phyloP scores from a whole-genome alignment of 139 green algal species.

The Chara braunii region DNA sequence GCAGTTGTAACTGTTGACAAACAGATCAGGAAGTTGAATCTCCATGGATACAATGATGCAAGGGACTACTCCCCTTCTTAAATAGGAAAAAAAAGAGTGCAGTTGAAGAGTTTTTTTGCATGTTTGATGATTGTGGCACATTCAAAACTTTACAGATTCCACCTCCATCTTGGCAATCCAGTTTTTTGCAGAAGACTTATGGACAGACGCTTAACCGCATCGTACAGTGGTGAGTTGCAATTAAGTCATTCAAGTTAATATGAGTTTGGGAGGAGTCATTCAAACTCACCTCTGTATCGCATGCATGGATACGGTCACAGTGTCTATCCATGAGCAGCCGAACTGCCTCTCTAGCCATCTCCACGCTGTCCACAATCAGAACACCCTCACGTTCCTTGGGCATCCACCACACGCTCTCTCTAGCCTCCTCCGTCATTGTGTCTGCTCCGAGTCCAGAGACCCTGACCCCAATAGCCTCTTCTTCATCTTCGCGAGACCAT shows the following conservation, averaged over 20 bases:
- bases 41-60: no score
- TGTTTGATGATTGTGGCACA: no score
- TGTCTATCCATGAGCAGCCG: conserved; percentile 14
- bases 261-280: neutral
- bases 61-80: no score
- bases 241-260: conserved; percentile 39
- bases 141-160: neutral
- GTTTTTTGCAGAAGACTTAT: conserved; percentile 5
- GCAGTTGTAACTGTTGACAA: no score
- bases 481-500: no score
- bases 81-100: no score
- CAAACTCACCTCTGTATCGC: conserved; percentile 76
- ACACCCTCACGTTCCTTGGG: neutral
- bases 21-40: no score
- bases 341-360: conserved; percentile 1
- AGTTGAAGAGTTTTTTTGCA: no score
- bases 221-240: no score
- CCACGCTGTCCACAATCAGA: conserved; percentile 9
- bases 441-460: no score
- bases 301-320: conserved; percentile 56
- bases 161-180: neutral
- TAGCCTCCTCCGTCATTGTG: neutral
- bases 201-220: no score
- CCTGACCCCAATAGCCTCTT: no score
- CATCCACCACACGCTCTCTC: neutral